Conservation (phyloP, 2,329 filamentous ascomycete species). For the Diplodia mutila region DNA sequence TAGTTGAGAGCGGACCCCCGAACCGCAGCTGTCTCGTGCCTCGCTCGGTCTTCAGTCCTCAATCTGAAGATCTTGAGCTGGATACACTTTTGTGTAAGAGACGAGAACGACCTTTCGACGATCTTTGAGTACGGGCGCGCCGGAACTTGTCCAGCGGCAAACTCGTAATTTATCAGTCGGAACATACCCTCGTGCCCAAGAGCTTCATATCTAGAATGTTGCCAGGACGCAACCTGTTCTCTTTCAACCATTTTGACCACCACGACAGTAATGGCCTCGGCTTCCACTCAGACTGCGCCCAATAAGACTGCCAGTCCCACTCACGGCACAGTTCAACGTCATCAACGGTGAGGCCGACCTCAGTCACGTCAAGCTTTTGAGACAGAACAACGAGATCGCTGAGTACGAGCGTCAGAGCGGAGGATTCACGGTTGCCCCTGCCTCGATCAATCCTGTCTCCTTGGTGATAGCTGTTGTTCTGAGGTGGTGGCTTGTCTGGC, state of each 20-base stretch:
- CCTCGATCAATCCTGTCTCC: too few species aligned
- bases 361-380: too few species aligned
- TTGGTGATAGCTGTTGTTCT: too few species aligned
- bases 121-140: constrained; percentile 26
- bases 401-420: too few species aligned
- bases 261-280: too few species aligned
- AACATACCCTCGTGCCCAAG: background rate
- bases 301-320: too few species aligned
- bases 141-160: constrained; percentile 25
- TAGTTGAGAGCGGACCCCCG: background rate
- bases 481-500: too few species aligned
- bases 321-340: too few species aligned
- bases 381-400: too few species aligned
- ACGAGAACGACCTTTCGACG: constrained; percentile 23
- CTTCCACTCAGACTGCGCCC: too few species aligned
- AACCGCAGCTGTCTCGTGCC: constrained; percentile 15
- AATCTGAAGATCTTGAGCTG: constrained; percentile 27
- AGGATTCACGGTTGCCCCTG: too few species aligned
- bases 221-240: background rate
- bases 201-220: background rate
- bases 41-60: constrained; percentile 23
- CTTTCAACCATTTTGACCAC: background rate
- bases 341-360: too few species aligned
- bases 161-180: constrained; percentile 27
- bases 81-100: constrained; percentile 25